Base-by-base conservation (phyloP, 805 yeast species). In the Jamesozyma spencerorum region DNA sequence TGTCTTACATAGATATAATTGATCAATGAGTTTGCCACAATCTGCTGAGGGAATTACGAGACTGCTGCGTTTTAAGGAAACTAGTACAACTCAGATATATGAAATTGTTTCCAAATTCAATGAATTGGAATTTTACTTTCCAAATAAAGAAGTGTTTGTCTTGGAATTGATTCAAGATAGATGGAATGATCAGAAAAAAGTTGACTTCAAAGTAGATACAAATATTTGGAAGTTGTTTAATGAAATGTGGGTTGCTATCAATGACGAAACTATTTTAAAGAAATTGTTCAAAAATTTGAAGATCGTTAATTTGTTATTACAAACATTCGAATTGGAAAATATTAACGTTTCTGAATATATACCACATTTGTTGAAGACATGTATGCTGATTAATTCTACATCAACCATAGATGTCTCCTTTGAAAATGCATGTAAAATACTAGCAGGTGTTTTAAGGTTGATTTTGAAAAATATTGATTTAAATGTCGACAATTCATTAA, bases 141-240 rank as follows among this genome's bases (percentile, higher is more conserved):
- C 87, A 7, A 72, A 77, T 42, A 63, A 63, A 40, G 69, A 70
- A 18, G 52, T 59, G 1, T 82, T 82, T 47, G 60, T 80, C 3
- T 64, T 80, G 37, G 84, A 78, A 36, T 62, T 82, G 27, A 45
- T 81, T 1, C 66, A 75, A 38, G 85, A 80, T 51, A 64, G 87
- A 40, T 57, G 81, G 51, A 71, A 72, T 42, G 84, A 77, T 41
- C 44, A 47, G 8, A 68, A 67, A 35, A 55, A 58, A n/a, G 45
- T 56, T 2, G 45, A 53, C 5, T 77, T 77, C 65, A 76, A 70
- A 48, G 53, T 42, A n/a, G 58, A 63, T 40, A 41, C 53, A 1
- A 50, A 55, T 2, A 58, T 73, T 2, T 82, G 90, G 90, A 42
- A 45, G 11, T 56, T 79, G 8, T 70, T 77, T 48, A 53, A 55